Base-by-base conservation (phyloP, 306 rosid genomes). In the Heteromeles arbutifolia region DNA sequence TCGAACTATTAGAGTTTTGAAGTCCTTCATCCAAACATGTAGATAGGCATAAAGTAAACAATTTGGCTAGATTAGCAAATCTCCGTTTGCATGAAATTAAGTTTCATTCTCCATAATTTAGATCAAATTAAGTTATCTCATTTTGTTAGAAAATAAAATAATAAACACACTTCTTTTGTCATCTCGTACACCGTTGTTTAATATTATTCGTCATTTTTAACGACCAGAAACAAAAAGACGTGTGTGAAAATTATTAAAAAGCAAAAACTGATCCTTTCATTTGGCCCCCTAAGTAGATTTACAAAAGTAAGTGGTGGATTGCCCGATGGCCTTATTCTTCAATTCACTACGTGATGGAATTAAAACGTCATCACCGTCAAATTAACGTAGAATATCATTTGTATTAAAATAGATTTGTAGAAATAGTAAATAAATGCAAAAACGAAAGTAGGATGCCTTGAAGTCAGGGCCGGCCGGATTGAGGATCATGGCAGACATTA, bases 261-360 rank as follows among this genome's bases (percentile, higher is more conserved):
- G 21, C 8, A 15, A 48, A 5, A 48, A 5, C 19, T 9, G 6
- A 48, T 15, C 15, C 11, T 18, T 48, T 48, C 21, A 15, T 17
- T 44, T 2, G 8, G 21, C 54, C 8, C 3, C 21, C 1, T 34
- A 6, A 48, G 3, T 48, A 48, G 21, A 48, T 15, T 48, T 48
- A 18, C 53, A 48, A 14, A 15, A 15, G 21, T 2, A 39, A 39
- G 3, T 14, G 53, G 3, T 14, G 8, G 8, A 48, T 48, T 48
- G 21, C 1, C 6, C 2, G 17, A 48, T 0, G 0, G 0, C 3
- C 0, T 15, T 48, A 5, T 48, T 48, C 3, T 15, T 48, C 21
- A 48, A 48, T 15, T 48, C 4, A 48, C 21, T 1, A 0, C 0
- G 8, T 5, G 5, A 0, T 3, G 3, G 5, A 4, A 14, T 48